Percentiles rank a stretch among this genome's conserved stretches.
These are phyloP conservation scores for Podospora anserina DNA, from an alignment of 495 filamentous ascomycete species.

Conservation along the genomic window DNA sequence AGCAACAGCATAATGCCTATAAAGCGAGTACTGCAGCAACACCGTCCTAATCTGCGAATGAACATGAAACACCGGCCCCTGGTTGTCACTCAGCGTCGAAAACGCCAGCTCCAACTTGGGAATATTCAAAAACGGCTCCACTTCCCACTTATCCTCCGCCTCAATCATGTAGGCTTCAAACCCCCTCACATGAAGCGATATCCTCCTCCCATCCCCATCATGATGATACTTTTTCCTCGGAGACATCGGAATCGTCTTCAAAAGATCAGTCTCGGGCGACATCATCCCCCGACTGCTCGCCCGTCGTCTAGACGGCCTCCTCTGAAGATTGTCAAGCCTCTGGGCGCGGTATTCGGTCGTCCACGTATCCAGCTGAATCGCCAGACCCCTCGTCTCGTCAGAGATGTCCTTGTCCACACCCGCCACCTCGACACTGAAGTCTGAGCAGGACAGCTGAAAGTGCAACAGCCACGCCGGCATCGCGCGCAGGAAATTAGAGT, in stretches of 20 bases:
- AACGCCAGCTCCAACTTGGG: slow-evolving; percentile 84
- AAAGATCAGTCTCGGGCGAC: slow-evolving; percentile 56
- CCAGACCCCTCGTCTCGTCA: slow-evolving; percentile 70
- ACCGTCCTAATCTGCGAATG: slow-evolving; percentile 76
- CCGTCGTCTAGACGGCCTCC: slow-evolving; percentile 55
- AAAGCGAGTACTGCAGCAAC: slow-evolving; percentile 85
- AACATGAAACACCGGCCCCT: slow-evolving; percentile 83
- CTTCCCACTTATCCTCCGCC: slow-evolving; percentile 75
- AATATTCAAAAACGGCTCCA: slow-evolving; percentile 80
- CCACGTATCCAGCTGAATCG: slow-evolving; percentile 85
- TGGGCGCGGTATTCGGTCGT: slow-evolving; percentile 86
- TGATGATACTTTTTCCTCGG: slow-evolving; percentile 53
- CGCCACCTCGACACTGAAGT: slow-evolving; percentile 86
- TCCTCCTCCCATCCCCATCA: slow-evolving; percentile 76
- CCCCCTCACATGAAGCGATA: slow-evolving; percentile 75
- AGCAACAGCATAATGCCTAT: slow-evolving; percentile 86
- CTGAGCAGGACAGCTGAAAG: slow-evolving; percentile 79
- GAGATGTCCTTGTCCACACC: slow-evolving; percentile 82
- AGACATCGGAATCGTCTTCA: slow-evolving; percentile 57
- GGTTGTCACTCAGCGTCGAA: slow-evolving; percentile 75
- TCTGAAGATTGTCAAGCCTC: slow-evolving; percentile 55
- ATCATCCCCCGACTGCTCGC: slow-evolving; percentile 55
- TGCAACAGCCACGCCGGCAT: slow-evolving; percentile 82
- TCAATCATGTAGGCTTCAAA: slow-evolving; percentile 90
- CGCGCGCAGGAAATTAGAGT: slow-evolving; percentile 68